Base-by-base conservation (phyloP, 2,329 filamentous ascomycete species). In the Exophiala sideris region DNA sequence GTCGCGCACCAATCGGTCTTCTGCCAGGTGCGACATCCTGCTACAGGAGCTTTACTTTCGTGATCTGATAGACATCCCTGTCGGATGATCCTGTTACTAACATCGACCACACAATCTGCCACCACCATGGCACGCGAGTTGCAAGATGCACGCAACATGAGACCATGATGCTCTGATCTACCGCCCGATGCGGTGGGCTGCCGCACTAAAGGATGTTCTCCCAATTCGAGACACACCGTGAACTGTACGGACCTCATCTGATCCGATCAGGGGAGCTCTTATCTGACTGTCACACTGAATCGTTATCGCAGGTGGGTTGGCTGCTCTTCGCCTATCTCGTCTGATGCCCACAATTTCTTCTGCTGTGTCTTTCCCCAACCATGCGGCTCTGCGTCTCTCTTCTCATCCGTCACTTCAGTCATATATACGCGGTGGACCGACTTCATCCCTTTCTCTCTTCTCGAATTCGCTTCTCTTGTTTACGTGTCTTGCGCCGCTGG, bases 391-490 rank as follows among this genome's bases (percentile, higher is more conserved):
- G n/a, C 42, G 18, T 45, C 24, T 35, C 16, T 40, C 16, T 20
- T 21, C 35, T 12, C 32, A 12, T 52, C 12, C 6, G 29, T 42
- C 46, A 42, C 24, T 56, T 56, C n/a, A 42, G 42, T 54, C 40
- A 49, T 45, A 49, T 50, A 49, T 34, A 33, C 38, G 48, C 29
- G 39, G 20, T 48, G 39, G 35, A 51, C 44, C 41, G 58, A 58
- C 52, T 50, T 46, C 29, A 41, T 53, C 21, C 49, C 20, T 51
- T 46, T 44, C 33, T 50, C 36, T 21, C 32, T 42, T 48, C 48
- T 35, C 42, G 10, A 29, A 45, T 18, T 16, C 12, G n/a, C 54
- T 18, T 18, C 16, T 3, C 16, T 18, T 18, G 16, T 18, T 18
- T 18, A 18, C 24, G 24, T 29, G 2, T 29, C 24, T 29, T 29